These are phyloP conservation scores for Pestalotiopsis sp. DNA, from an alignment of 2,329 filamentous ascomycete species.

Conservation along the genomic window DNA sequence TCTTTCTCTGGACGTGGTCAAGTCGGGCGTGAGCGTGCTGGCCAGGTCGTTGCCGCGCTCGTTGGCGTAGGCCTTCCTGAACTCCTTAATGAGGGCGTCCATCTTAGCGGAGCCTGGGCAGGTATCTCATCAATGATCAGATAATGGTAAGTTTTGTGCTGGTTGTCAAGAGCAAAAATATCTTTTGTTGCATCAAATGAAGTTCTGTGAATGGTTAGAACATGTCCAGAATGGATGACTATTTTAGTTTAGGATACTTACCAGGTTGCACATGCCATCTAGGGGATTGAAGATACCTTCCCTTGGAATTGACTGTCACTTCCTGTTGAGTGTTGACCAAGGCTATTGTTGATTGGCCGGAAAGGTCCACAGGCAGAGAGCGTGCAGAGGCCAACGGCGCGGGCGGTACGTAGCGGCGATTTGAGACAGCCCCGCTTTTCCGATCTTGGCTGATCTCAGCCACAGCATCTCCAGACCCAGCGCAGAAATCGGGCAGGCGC, in stretches of 20 bases:
- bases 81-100: slow-evolving; percentile 74
- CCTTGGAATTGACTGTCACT: neutral
- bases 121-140: neutral
- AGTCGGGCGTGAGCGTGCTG: slow-evolving; percentile 71
- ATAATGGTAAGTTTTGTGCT: neutral
- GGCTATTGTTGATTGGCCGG: slow-evolving; percentile 11
- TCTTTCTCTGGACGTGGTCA: slow-evolving; percentile 64
- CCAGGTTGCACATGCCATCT: neutral
- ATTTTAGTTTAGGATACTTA: neutral
- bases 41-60: slow-evolving; percentile 75
- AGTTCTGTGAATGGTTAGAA: neutral
- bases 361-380: neutral
- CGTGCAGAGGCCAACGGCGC: neutral
- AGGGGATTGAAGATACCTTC: slow-evolving; percentile 18
- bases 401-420: neutral
- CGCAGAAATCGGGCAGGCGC: neutral
- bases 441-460: neutral
- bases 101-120: slow-evolving; percentile 44
- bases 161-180: neutral
- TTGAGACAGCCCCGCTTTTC: neutral
- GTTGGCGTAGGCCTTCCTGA: slow-evolving; percentile 66
- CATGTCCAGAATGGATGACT: neutral
- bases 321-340: slow-evolving; percentile 6
- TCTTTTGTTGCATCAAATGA: neutral
- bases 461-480: neutral